Conservation (phyloP, 495 filamentous ascomycete genomes). For the Apiosordaria backusii region DNA sequence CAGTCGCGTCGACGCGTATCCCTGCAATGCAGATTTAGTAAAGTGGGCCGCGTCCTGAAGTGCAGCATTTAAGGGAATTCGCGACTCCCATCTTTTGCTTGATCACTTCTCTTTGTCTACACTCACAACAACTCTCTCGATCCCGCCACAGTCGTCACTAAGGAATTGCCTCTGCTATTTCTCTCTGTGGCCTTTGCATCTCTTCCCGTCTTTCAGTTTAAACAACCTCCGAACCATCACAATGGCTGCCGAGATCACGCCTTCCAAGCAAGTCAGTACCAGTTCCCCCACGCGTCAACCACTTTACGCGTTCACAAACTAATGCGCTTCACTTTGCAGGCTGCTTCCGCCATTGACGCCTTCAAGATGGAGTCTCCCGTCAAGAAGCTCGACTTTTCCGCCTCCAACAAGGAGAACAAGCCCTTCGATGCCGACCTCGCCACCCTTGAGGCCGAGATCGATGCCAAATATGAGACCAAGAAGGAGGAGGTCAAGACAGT, state of each 20-base stretch:
- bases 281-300: conserved; percentile 23
- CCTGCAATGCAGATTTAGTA: conserved; percentile 16
- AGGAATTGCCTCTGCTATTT: conserved; percentile 13
- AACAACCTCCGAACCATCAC: conserved; percentile 21
- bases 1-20: conserved; percentile 24
- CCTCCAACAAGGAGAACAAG: conserved; percentile 78
- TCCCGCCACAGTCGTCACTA: conserved; percentile 6
- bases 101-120: conserved; percentile 21
- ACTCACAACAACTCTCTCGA: conserved; percentile 6
- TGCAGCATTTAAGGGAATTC: conserved; percentile 30
- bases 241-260: conserved; percentile 73
- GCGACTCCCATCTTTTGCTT: conserved; percentile 11
- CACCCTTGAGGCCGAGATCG: conserved; percentile 53
- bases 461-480: conserved; percentile 44
- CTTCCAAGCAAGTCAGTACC: conserved; percentile 72
- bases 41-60: conserved; percentile 23
- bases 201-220: conserved; percentile 8
- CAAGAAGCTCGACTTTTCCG: conserved; percentile 80
- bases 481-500: conserved; percentile 45
- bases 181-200: conserved; percentile 10
- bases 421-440: conserved; percentile 55
- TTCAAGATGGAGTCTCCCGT: conserved; percentile 91
- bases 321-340: conserved; percentile 51
- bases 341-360: conserved; percentile 77
- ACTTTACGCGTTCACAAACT: conserved; percentile 29